Evolutionary conservation across 2,329 filamentous ascomycete species (phyloP), one percentile per base, ranked within the genome.

Genomic region (Penicillium sp.): DNA sequence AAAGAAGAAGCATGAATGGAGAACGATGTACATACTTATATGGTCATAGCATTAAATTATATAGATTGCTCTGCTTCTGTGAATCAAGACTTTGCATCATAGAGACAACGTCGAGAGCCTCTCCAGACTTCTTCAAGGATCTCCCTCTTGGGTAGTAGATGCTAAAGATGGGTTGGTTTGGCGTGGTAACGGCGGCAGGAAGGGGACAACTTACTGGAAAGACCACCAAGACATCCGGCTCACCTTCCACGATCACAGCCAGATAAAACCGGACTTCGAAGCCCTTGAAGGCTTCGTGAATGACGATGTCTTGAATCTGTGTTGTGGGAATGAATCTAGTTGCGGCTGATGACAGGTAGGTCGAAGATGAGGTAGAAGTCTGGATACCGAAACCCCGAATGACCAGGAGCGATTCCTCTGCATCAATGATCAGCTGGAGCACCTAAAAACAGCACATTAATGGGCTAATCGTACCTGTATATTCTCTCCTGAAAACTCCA

Each of bases 261-360:
- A 99, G 79, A 70, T 96, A 97, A 70, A 93, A 96, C 42, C 88
- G 81, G 35, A 98, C 92, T 76, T 93, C 91, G 69, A 97, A 96
- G 0, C 93, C 93, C 56, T 86, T 86, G 75, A 98, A 98, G 3
- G 93, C 95, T 79, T 99, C 95, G 72, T 97, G 92, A 50, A 99
- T 90, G 53, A 97, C 86, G 55, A 99, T 88, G 72, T 99, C 95
- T 71, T 91, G 91, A 57, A 99, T 96, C 75, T 91, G 88, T 45
- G 89, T 90, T 0, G 93, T 96, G 0, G 95, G 93, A 58, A 99
- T 98, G 74, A 91, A 91, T 50, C 87, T 80, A n/a, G 86, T 89
- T 1, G 82, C 81, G 2, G 84, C 77, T 9, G 80, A 80, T 37
- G 82, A 81, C 7, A 93, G 80, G 68, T 91, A 92, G 9, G 87